A percentile compares a stretch with the other conserved stretches of the same genome.
phyloP scores from a whole-genome alignment of 1,284 basidiomycete genomes.

The Veloboletus limbatus region DNA sequence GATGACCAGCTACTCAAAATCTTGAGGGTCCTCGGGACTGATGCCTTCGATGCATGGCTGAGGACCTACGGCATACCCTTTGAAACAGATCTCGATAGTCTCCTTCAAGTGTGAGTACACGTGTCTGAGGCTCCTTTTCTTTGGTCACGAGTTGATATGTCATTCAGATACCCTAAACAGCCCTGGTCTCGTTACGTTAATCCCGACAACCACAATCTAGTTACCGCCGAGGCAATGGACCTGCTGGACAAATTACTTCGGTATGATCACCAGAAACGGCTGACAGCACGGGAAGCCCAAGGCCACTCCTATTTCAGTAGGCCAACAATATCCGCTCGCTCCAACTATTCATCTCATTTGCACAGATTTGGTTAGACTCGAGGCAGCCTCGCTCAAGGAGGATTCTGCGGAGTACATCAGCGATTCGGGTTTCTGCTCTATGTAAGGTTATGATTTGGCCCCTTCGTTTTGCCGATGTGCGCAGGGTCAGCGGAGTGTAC shows the following conservation, averaged over 20 bases:
- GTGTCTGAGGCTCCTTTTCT: background rate
- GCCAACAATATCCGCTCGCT: constrained; percentile 27
- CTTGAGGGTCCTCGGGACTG: constrained; percentile 83
- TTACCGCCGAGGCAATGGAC: constrained; percentile 74
- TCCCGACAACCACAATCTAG: constrained; percentile 71
- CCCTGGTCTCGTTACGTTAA: constrained; percentile 74
- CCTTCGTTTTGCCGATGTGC: background rate
- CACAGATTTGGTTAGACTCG: constrained; percentile 52
- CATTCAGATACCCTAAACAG: constrained; percentile 63
- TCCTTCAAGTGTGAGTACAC: constrained; percentile 55
- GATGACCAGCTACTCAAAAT: constrained; percentile 90
- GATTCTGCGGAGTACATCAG: constrained; percentile 53
- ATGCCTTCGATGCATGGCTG: constrained; percentile 72
- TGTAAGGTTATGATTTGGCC: constrained; percentile 30
- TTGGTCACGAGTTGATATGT: constrained; percentile 7
- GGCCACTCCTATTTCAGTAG: constrained; percentile 76
- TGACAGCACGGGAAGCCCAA: constrained; percentile 79
- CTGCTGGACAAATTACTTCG: constrained; percentile 81
- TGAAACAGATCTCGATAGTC: constrained; percentile 63
- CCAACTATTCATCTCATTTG: constrained; percentile 21
- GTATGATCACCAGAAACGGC: constrained; percentile 82
- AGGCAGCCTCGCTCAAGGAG: constrained; percentile 46
- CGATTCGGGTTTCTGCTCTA: constrained; percentile 58
- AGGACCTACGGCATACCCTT: constrained; percentile 76
- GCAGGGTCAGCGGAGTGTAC: constrained; percentile 5